Percentiles rank a stretch among this genome's conserved stretches.
These are phyloP conservation scores for Paecilomyces formosus DNA, from an alignment of 2,329 filamentous ascomycete genomes.

Conservation along the genomic window DNA sequence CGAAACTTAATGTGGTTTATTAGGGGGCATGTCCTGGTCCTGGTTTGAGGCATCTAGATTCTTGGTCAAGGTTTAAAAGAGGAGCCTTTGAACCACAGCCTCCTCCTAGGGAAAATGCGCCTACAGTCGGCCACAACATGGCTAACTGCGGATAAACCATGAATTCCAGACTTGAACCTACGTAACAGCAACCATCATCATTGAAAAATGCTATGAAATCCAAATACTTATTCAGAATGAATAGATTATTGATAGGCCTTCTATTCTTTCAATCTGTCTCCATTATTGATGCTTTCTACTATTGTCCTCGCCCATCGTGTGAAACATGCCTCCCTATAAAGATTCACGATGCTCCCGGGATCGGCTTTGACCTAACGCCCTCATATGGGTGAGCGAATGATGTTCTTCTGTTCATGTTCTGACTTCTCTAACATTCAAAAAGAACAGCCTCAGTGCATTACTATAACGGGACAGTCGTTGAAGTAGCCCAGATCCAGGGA, in stretches of 20 bases:
- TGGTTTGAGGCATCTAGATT: too few relatives aligned
- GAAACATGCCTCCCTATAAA: not conserved
- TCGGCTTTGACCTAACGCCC: not conserved
- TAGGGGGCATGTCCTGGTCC: not conserved
- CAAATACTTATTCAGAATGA: too few relatives aligned
- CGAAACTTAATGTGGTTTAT: not conserved
- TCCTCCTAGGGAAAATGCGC: too few relatives aligned
- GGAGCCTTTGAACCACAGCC: too few relatives aligned
- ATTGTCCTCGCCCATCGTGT: not conserved
- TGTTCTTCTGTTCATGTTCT: not conserved
- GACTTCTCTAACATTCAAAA: not conserved
- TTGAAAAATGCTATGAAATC: too few relatives aligned
- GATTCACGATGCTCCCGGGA: not conserved
- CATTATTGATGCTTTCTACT: slow-evolving; percentile 16
- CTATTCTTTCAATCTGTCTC: slow-evolving; percentile 24
- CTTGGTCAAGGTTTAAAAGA: too few relatives aligned
- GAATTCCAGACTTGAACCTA: too few relatives aligned
- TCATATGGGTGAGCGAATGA: not conserved
- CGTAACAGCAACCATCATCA: too few relatives aligned
- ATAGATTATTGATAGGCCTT: too few relatives aligned
- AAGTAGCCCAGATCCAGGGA: not conserved
- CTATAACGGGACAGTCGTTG: not conserved
- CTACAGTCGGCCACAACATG: too few relatives aligned
- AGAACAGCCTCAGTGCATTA: not conserved
- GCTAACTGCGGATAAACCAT: too few relatives aligned